Evolutionary conservation across 495 filamentous ascomycete species (phyloP).

Genomic region (Penicillium paradoxum): DNA sequence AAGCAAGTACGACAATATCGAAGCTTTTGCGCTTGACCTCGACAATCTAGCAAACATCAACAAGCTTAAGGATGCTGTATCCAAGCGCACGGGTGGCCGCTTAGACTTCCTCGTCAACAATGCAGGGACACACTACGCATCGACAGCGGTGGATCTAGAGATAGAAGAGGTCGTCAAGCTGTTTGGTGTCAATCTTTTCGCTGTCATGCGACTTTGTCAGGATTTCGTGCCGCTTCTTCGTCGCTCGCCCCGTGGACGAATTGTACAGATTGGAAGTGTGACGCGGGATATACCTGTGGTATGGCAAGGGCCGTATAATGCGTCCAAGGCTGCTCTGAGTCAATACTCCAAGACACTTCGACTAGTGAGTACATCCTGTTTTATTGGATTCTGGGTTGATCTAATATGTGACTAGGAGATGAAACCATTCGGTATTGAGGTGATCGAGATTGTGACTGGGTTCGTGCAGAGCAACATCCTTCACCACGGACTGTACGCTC

Average conservation of each 20-base stretch:
- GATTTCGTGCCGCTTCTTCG: slow-evolving; percentile 39
- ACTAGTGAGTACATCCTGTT: slow-evolving; percentile 6
- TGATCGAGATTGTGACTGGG: slow-evolving; percentile 12
- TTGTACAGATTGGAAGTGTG: slow-evolving; percentile 26
- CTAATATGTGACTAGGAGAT: slow-evolving; percentile 3
- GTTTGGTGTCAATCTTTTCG: slow-evolving; percentile 42
- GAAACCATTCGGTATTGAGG: slow-evolving; percentile 2
- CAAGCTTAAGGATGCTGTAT: slow-evolving; percentile 6
- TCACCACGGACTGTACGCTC: slow-evolving; percentile 10
- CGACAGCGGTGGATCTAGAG: slow-evolving; percentile 30
- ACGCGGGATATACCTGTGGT: slow-evolving; percentile 17
- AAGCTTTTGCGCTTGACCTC: slow-evolving; percentile 4
- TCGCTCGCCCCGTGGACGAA: slow-evolving; percentile 16
- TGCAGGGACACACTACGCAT: slow-evolving; percentile 28
- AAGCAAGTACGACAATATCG: slow-evolving; percentile 3
- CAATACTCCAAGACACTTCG: slow-evolving; percentile 21
- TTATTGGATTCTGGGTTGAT: background rate
- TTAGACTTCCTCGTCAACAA: slow-evolving; percentile 41
- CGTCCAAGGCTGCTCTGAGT: slow-evolving; percentile 27
- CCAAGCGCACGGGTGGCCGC: slow-evolving; percentile 11
- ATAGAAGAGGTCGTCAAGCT: slow-evolving; percentile 25
- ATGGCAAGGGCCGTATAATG: slow-evolving; percentile 17
- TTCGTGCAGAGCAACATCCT: slow-evolving; percentile 12
- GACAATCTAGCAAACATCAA: slow-evolving; percentile 5
- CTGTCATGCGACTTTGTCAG: slow-evolving; percentile 30